Conservation (phyloP, 495 filamentous ascomycete species). For the Aspergillus saccharolyticus region DNA sequence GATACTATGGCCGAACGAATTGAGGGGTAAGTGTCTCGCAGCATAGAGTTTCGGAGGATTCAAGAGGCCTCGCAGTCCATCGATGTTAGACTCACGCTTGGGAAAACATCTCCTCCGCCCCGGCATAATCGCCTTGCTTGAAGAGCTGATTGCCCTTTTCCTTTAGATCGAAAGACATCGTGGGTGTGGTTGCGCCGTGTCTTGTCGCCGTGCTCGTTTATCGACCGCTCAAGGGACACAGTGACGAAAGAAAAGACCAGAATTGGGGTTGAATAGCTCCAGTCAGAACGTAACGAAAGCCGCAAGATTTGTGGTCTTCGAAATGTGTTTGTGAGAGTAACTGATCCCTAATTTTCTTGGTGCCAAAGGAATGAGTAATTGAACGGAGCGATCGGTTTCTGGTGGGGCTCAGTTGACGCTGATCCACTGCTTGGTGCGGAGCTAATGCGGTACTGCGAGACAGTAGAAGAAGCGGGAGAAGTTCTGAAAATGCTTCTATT, state of each 20-base stretch:
- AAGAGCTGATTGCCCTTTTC: constrained; percentile 50
- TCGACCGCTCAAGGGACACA: too few species aligned
- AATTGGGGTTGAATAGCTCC: too few species aligned
- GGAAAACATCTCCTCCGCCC: constrained; percentile 75
- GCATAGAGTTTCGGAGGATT: neutral
- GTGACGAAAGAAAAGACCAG: neutral
- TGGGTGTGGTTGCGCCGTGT: neutral
- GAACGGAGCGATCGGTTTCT: neutral
- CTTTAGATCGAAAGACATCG: constrained; percentile 42
- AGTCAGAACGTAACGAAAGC: neutral
- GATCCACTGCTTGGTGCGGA: constrained; percentile 11
- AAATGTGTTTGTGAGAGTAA: neutral
- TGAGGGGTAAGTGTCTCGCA: neutral
- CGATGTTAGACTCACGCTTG: constrained; percentile 61
- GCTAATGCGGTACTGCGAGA: constrained; percentile 1
- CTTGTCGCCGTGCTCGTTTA: neutral
- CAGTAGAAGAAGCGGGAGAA: neutral
- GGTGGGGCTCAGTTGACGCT: constrained; percentile 6
- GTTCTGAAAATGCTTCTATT: neutral
- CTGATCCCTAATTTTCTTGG: neutral
- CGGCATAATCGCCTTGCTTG: constrained; percentile 62
- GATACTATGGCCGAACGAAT: neutral
- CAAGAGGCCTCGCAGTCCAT: neutral
- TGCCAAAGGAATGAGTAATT: neutral
- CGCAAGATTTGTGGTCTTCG: neutral